Percentiles rank a stretch among this genome's conserved stretches.
Evolutionary conservation across 768 basidiomycete genomes (phyloP).

Genomic region (Termitomyces sp.): DNA sequence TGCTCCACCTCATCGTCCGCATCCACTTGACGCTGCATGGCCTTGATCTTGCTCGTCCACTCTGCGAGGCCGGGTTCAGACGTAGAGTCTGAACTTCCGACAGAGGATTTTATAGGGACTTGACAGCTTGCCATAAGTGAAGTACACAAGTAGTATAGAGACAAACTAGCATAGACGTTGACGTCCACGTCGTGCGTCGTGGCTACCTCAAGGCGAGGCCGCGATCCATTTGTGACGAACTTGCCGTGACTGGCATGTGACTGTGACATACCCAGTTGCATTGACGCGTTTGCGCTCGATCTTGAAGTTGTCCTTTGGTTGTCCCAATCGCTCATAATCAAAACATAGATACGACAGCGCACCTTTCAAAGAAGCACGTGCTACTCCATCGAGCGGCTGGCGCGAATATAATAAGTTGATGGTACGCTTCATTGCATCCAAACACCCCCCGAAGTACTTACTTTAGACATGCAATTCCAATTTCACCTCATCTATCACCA

Average conservation of each 20-base stretch:
- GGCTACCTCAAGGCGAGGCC: background rate
- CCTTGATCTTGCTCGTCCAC: constrained; percentile 78
- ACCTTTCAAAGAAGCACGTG: background rate
- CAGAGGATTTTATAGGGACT: constrained; percentile 9
- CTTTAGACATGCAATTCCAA: background rate
- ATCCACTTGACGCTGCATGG: constrained; percentile 75
- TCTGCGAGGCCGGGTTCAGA: constrained; percentile 69
- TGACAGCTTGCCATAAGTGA: constrained; percentile 6
- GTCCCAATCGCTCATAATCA: background rate
- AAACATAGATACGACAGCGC: background rate
- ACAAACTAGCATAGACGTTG: background rate
- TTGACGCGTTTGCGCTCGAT: background rate
- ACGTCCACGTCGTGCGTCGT: background rate
- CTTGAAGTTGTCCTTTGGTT: background rate
- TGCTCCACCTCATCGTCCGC: constrained; percentile 77
- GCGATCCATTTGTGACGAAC: background rate
- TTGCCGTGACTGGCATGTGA: background rate
- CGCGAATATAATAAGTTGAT: background rate
- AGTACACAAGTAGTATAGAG: background rate
- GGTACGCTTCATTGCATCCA: background rate
- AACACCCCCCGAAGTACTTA: background rate
- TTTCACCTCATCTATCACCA: background rate
- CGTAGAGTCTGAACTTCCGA: constrained; percentile 36
- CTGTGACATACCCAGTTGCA: background rate
- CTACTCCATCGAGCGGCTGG: background rate